Evolutionary conservation across 108 stramenopile species (phyloP).

Genomic region (Schizochytrium sp.): DNA sequence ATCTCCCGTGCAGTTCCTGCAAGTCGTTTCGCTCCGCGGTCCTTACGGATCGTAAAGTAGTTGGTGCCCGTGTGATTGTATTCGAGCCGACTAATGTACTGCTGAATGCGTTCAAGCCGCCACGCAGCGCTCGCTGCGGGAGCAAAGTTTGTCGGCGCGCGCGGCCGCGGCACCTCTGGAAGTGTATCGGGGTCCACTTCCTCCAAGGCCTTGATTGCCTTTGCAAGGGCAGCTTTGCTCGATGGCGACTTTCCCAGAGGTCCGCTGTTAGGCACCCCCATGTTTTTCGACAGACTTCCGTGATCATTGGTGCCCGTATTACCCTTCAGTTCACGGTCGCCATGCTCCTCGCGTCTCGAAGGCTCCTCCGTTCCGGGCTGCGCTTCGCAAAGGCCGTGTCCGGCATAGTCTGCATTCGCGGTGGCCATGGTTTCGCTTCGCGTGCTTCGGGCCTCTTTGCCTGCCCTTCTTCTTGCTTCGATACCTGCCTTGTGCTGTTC

Average conservation of each 20-base stretch:
- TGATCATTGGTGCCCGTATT: neutral
- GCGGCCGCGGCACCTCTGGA: neutral
- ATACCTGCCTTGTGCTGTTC: no score
- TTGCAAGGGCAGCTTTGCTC: neutral
- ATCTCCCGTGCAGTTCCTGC: conserved; percentile 40
- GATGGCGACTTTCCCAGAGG: no score
- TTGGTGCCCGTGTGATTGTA: conserved; percentile 35
- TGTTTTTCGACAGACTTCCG: no score
- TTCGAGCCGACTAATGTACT: conserved; percentile 25
- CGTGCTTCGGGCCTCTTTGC: no score
- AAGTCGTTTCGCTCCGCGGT: conserved; percentile 49
- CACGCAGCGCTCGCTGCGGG: neutral
- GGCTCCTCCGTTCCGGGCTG: neutral
- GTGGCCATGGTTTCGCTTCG: no score
- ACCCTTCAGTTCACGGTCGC: neutral
- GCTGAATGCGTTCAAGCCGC: conserved; percentile 14
- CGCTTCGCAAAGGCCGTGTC: no score
- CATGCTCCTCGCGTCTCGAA: neutral
- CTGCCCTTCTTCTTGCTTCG: no score
- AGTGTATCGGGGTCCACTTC: neutral
- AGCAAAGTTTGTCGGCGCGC: neutral
- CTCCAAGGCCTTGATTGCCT: neutral
- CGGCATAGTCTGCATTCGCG: no score
- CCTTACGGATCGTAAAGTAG: conserved; percentile 35
- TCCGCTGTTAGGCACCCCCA: no score